Conservation (phyloP, 352 stramenopile species). For the Globisporangium carolinianum region DNA sequence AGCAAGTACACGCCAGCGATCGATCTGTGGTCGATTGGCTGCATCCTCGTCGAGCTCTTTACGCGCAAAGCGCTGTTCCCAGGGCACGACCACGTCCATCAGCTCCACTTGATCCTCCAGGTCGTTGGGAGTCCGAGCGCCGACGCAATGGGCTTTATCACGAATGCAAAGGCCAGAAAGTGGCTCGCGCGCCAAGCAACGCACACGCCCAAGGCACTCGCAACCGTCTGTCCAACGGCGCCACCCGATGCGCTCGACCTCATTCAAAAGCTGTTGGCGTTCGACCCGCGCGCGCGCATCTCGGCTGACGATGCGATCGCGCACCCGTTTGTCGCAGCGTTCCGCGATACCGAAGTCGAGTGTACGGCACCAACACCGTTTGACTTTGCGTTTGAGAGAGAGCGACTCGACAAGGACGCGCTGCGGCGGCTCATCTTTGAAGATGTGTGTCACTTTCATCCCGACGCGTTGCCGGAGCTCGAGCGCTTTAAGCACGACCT, state of each 20-base stretch:
- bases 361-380: conserved; percentile 37
- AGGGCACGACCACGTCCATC: conserved; percentile 80
- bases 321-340: conserved; percentile 73
- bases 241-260: conserved; percentile 73
- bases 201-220: conserved; percentile 42
- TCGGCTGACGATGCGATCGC: conserved; percentile 65
- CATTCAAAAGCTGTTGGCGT: conserved; percentile 79
- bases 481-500: conserved; percentile 43
- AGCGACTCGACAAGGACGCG: conserved; percentile 72
- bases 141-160: conserved; percentile 74
- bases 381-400: conserved; percentile 80
- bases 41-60: conserved; percentile 98
- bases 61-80: conserved; percentile 73
- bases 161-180: conserved; percentile 75
- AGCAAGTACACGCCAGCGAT: conserved; percentile 94
- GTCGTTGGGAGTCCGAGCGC: conserved; percentile 54
- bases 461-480: conserved; percentile 55
- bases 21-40: conserved; percentile 96
- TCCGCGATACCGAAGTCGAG: conserved; percentile 41
- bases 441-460: conserved; percentile 82
- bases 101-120: conserved; percentile 86
- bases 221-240: conserved; percentile 45
- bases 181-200: conserved; percentile 76
- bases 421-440: conserved; percentile 79
- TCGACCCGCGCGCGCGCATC: conserved; percentile 82